These are phyloP conservation scores for Pseudohyphozyma bogoriensis DNA, from an alignment of 768 basidiomycete species.

Conservation along the genomic window DNA sequence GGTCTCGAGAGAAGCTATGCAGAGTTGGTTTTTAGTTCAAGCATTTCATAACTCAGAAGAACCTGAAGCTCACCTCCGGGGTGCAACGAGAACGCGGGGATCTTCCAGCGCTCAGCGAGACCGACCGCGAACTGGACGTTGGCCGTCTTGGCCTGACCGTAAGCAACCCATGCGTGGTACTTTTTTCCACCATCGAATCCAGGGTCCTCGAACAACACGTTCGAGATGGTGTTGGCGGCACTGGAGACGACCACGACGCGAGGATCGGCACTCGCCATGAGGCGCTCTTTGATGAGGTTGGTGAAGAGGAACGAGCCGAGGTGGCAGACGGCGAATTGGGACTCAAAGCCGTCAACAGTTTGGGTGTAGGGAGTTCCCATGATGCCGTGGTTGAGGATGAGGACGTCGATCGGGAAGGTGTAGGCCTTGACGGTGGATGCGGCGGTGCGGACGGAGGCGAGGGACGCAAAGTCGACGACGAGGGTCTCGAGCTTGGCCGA, in stretches of 20 bases:
- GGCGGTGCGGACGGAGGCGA: conserved; percentile 7
- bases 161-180: neutral
- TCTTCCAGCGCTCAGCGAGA: neutral
- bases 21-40: neutral
- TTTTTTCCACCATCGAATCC: neutral
- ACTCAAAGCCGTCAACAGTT: conserved; percentile 16
- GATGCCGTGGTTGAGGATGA: conserved; percentile 24
- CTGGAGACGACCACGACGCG: conserved; percentile 12
- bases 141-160: conserved; percentile 18
- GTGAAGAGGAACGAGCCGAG: conserved; percentile 26
- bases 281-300: neutral
- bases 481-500: conserved; percentile 7
- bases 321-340: conserved; percentile 19
- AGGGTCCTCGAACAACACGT: neutral
- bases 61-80: neutral
- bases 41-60: neutral
- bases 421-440: neutral
- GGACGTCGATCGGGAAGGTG: neutral
- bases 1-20: neutral
- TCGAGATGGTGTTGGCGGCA: neutral
- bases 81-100: conserved; percentile 9
- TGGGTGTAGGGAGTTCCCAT: neutral
- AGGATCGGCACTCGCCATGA: neutral
- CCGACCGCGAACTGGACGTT: conserved; percentile 20
- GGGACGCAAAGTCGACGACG: conserved; percentile 15